phyloP scores from a whole-genome alignment of 2,329 filamentous ascomycete genomes.

The Ceratocystis lukuohia region DNA sequence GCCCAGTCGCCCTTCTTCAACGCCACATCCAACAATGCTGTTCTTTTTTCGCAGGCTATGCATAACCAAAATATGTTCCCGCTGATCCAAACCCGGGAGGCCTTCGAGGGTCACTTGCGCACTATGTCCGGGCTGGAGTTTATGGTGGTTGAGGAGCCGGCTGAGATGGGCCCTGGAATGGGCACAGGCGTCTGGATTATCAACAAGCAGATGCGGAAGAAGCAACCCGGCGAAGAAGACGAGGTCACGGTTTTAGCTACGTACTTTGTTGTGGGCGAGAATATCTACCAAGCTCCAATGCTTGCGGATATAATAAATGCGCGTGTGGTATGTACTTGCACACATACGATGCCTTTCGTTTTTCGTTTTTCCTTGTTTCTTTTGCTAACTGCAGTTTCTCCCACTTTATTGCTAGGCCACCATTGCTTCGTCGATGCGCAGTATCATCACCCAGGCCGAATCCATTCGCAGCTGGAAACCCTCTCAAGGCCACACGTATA shows the following conservation, averaged over 20 bases:
- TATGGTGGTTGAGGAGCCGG: constrained; percentile 50
- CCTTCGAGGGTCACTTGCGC: constrained; percentile 48
- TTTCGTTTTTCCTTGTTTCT: background rate
- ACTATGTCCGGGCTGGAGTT: constrained; percentile 56
- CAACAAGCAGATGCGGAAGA: constrained; percentile 51
- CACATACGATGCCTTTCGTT: background rate
- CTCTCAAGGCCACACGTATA: constrained; percentile 40
- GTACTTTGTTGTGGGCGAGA: constrained; percentile 53
- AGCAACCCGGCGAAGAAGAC: constrained; percentile 41
- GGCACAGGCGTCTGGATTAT: constrained; percentile 58
- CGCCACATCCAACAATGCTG: constrained; percentile 52
- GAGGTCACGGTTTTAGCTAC: constrained; percentile 45
- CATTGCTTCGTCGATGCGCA: constrained; percentile 42
- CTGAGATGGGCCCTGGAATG: constrained; percentile 49
- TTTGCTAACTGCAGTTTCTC: background rate
- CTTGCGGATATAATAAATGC: constrained; percentile 46
- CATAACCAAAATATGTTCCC: constrained; percentile 46
- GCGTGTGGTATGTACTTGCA: constrained; percentile 36
- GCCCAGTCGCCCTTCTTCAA: constrained; percentile 56
- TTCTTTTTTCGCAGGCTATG: constrained; percentile 48
- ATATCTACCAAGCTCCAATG: constrained; percentile 53
- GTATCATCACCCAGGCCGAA: constrained; percentile 38
- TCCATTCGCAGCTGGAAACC: constrained; percentile 42
- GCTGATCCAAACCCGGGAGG: constrained; percentile 46
- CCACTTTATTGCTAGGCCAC: constrained; percentile 30